These are phyloP conservation scores for Linnemannia schmuckeri DNA, from an alignment of 192 early-diverging fungal species.

Conservation along the genomic window DNA sequence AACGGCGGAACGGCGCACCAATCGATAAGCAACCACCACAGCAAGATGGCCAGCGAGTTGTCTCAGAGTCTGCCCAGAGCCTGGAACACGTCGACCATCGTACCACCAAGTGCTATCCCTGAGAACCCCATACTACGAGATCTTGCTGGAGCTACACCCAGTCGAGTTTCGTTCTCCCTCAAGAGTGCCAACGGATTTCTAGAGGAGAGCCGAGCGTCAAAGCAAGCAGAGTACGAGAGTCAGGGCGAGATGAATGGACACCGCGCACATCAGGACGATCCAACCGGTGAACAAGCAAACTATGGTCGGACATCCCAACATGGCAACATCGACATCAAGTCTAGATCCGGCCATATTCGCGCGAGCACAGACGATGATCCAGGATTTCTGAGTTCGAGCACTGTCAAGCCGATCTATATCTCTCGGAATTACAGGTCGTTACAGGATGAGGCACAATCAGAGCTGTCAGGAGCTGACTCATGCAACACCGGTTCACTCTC, in stretches of 20 bases:
- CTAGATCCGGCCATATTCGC: conserved; percentile 27
- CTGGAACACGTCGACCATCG: conserved; percentile 21
- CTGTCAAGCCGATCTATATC: conserved; percentile 66
- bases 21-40: conserved; percentile 24
- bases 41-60: conserved; percentile 39
- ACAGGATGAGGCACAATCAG: conserved; percentile 28
- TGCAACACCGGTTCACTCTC: conserved; percentile 52
- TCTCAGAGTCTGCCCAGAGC: conserved; percentile 55
- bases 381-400: conserved; percentile 60
- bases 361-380: conserved; percentile 63
- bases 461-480: conserved; percentile 35
- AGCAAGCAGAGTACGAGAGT: conserved; percentile 16
- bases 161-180: conserved; percentile 45
- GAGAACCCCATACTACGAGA: conserved; percentile 33
- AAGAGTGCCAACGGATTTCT: conserved; percentile 45
- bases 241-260: conserved; percentile 21
- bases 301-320: conserved; percentile 31
- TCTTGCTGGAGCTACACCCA: conserved; percentile 1
- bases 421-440: conserved; percentile 26
- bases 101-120: conserved; percentile 17
- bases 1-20: conserved; percentile 19
- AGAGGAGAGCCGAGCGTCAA: conserved; percentile 41
- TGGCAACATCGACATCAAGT: conserved; percentile 40
- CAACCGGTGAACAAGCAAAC: conserved; percentile 15
- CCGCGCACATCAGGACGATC: conserved; percentile 18